These are phyloP conservation scores for Gossypium turneri DNA, from an alignment of 345 rosid species.

Conservation along the genomic window DNA sequence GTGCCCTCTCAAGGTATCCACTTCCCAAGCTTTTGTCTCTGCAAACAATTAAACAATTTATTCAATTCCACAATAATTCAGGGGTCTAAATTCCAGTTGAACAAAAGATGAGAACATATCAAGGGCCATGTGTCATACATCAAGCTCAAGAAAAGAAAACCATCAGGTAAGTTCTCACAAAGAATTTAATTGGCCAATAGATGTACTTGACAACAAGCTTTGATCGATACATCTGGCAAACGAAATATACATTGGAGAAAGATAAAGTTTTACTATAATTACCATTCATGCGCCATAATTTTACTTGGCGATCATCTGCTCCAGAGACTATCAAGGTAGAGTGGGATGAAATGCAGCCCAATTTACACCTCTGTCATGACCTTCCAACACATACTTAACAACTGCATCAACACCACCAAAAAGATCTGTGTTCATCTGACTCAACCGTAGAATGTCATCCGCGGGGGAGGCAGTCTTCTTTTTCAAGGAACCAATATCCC, in stretches of 20 bases:
- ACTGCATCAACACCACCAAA: conserved; percentile 98
- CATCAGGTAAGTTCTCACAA: not conserved
- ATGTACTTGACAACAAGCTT: not conserved
- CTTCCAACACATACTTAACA: conserved; percentile 94
- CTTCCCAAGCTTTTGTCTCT: conserved; percentile 99
- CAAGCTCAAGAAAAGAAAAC: not conserved
- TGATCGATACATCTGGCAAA: not conserved
- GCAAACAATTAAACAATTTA: conserved; percentile 23
- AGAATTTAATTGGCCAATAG: not conserved
- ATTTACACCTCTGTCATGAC: conserved; percentile 96
- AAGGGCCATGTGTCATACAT: too few species aligned
- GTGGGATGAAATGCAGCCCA: conserved; percentile 99
- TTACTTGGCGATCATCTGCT: conserved; percentile 98
- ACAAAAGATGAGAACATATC: not conserved
- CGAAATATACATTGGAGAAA: not conserved
- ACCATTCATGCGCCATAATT: conserved; percentile 99
- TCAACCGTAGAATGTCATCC: conserved; percentile 79
- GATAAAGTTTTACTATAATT: conserved; percentile 1
- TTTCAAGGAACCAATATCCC: conserved; percentile 90
- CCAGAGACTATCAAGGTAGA: conserved; percentile 94
- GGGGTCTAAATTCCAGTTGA: not conserved
- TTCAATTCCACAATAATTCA: not conserved
- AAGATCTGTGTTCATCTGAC: conserved; percentile 88
- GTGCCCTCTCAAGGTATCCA: conserved; percentile 93
- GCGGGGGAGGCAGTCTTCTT: conserved; percentile 89